Base-by-base conservation (phyloP, 2,329 filamentous ascomycete genomes). In the Epichloe coenophiala region DNA sequence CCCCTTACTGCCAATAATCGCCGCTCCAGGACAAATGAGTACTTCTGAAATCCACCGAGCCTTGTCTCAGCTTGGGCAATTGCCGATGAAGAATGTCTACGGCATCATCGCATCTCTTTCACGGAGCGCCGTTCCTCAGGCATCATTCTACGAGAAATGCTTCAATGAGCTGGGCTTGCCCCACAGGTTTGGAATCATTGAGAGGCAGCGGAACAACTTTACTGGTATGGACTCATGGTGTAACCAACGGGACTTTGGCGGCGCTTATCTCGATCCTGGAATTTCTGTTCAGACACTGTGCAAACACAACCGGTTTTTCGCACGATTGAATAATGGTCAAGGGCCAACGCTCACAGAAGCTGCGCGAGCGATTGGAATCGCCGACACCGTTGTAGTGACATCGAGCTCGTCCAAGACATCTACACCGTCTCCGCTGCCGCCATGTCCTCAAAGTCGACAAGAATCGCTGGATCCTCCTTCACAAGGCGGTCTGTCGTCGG, bases 141-240 rank as follows among this genome's bases (percentile, higher is more conserved):
- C 86, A 4, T 84, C 86, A 54, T 94, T 94, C 63, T 91, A 90
- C 63, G 87, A 90, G 61, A 94, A 86, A 60, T 87, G 84, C 58
- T 84, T 87, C 65, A 87, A 87, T 59, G 83, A 87, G 60, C 76
- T 94, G 9, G 86, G 88, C n/a, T 70, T 94, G n/a, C 88, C 88
- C 11, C 87, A 94, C 60, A 81, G 85, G 45, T 86, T 93, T 57
- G 76, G 80, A 13, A 82, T 84, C 38, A 80, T 91, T 8, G 86
- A 91, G 63, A 75, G 84, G 49, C 79, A 81, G 4, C 73, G 80
- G 4, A 81, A 77, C 55, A 80, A 77, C 1, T 77, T 80, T 47
- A 75, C 75, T 3, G 81, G 80, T 15, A 77, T 93, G 54, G 85
- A 90, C 61, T 71, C 79, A 1, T 83, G 87, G 65, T 80, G 88